These are phyloP conservation scores for Berberis thunbergii DNA, from an alignment of 164 flowering plant genomes.

Conservation along the genomic window DNA sequence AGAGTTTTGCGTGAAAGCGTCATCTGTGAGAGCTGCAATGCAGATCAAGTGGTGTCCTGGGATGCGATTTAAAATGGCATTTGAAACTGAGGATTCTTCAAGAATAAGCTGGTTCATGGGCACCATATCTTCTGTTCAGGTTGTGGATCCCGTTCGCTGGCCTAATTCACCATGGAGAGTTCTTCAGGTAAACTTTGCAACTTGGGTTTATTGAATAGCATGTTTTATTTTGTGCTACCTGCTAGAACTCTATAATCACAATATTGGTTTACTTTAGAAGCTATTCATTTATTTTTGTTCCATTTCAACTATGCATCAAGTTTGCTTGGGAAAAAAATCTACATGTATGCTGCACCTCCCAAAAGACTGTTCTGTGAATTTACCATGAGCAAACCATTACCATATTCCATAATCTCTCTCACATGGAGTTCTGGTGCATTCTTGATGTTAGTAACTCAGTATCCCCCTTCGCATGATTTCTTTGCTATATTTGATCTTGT, in stretches of 20 bases:
- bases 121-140: slow-evolving; percentile 72
- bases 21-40: slow-evolving; percentile 57
- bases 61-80: slow-evolving; percentile 96
- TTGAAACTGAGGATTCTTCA: slow-evolving; percentile 93
- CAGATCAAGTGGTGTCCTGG: slow-evolving; percentile 72
- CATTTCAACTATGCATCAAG: too few relatives aligned
- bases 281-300: too few relatives aligned
- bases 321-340: too few relatives aligned
- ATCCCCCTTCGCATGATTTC: not conserved
- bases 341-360: too few relatives aligned
- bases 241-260: too few relatives aligned
- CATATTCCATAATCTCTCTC: not conserved
- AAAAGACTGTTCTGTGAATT: too few relatives aligned
- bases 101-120: slow-evolving; percentile 99
- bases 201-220: not conserved
- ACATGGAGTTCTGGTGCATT: not conserved
- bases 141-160: slow-evolving; percentile 79
- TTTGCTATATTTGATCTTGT: slow-evolving; percentile 4
- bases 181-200: slow-evolving; percentile 59
- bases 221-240: not conserved
- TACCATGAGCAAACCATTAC: too few relatives aligned
- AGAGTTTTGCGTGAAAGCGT: slow-evolving; percentile 74
- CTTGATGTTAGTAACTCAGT: not conserved
- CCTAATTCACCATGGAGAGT: slow-evolving; percentile 96
- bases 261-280: too few relatives aligned